A percentile compares a stretch with the other conserved stretches of the same genome.
Evolutionary conservation across 352 stramenopile genomes (phyloP).

Genomic region (Aphanomyces stellatus): DNA sequence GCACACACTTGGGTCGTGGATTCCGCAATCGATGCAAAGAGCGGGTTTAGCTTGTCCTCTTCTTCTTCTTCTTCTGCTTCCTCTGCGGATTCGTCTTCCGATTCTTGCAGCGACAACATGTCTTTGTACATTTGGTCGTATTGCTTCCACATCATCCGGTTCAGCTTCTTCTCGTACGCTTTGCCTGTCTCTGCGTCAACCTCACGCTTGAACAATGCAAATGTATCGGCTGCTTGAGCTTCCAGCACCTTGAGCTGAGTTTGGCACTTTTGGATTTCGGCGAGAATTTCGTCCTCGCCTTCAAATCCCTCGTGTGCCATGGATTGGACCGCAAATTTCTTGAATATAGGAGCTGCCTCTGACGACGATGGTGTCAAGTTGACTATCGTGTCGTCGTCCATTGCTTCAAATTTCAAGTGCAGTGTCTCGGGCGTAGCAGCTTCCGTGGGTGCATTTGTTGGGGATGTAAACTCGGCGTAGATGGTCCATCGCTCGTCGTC

Average conservation of each 20-base stretch:
- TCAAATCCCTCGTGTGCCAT: neutral
- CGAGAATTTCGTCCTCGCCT: slow-evolving; percentile 38
- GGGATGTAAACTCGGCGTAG: neutral
- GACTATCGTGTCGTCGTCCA: slow-evolving; percentile 26
- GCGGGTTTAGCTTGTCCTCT: slow-evolving; percentile 26
- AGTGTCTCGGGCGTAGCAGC: neutral
- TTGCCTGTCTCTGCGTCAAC: slow-evolving; percentile 46
- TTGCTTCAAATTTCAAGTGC: slow-evolving; percentile 22
- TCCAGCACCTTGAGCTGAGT: slow-evolving; percentile 37
- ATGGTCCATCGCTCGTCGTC: slow-evolving; percentile 20
- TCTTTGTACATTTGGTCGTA: slow-evolving; percentile 70
- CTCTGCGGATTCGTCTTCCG: neutral
- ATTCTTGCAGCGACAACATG: slow-evolving; percentile 27
- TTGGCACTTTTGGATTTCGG: slow-evolving; percentile 39
- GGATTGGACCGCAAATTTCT: neutral
- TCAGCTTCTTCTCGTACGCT: slow-evolving; percentile 35
- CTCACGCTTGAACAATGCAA: slow-evolving; percentile 28
- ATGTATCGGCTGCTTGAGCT: slow-evolving; percentile 31
- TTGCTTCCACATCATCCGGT: slow-evolving; percentile 43
- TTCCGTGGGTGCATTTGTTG: neutral
- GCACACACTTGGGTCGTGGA: slow-evolving; percentile 56
- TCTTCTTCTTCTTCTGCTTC: slow-evolving; percentile 22
- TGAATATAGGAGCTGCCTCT: slow-evolving; percentile 3
- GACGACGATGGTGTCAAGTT: slow-evolving; percentile 3
- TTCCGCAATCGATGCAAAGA: slow-evolving; percentile 70